Conservation (phyloP, 352 stramenopile genomes). For the Phytophthora tentaculata region DNA sequence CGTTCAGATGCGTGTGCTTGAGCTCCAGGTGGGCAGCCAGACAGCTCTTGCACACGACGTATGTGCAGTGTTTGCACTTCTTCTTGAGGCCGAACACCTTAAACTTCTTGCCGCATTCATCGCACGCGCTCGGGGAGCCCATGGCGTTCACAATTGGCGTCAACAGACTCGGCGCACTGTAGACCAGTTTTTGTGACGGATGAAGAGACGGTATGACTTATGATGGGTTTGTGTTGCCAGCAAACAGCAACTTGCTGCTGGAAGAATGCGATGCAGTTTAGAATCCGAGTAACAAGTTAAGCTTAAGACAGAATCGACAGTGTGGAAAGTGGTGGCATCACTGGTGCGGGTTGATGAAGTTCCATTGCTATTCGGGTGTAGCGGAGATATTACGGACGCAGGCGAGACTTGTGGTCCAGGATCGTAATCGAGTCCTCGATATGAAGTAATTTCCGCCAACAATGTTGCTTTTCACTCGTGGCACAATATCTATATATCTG, state of each 20-base stretch:
- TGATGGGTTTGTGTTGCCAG: no score
- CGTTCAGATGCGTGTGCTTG: slow-evolving; percentile 47
- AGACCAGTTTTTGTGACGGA: neutral
- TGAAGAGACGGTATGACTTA: neutral
- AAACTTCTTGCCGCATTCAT: slow-evolving; percentile 79
- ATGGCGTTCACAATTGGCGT: slow-evolving; percentile 25
- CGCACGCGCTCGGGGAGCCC: slow-evolving; percentile 51
- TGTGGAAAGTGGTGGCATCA: no score
- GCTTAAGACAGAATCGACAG: no score
- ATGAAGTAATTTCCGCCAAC: no score
- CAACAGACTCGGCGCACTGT: neutral
- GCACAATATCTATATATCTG: neutral
- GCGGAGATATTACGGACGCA: neutral
- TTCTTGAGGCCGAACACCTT: slow-evolving; percentile 76
- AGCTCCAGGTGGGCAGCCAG: slow-evolving; percentile 50
- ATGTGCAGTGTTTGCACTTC: slow-evolving; percentile 74
- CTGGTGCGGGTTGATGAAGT: neutral
- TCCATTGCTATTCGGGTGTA: neutral
- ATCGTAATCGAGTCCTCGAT: neutral
- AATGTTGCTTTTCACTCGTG: neutral
- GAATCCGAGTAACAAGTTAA: no score
- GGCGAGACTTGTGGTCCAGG: neutral
- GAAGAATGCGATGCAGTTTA: neutral
- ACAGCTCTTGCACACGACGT: slow-evolving; percentile 68
- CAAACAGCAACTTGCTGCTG: no score